Percentiles rank a stretch among this genome's conserved stretches.
phyloP scores from a whole-genome alignment of 352 stramenopile species.

The Phytophthora kernoviae region DNA sequence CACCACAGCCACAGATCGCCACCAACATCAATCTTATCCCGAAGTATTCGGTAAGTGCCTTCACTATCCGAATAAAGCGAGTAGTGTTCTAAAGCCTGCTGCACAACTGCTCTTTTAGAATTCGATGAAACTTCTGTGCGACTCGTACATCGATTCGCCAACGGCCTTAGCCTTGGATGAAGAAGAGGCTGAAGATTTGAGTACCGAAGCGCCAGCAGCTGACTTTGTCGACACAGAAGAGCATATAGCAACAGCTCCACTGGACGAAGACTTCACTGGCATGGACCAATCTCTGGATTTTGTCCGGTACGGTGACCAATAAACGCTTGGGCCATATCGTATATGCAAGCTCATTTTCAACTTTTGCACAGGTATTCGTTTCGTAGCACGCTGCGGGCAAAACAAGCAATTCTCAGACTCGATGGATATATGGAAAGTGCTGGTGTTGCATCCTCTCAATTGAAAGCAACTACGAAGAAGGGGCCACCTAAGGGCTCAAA shows the following conservation, averaged over 20 bases:
- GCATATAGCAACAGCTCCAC: background rate
- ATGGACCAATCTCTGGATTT: slow-evolving; percentile 30
- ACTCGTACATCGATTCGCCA: slow-evolving; percentile 18
- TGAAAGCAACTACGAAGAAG: slow-evolving; percentile 3
- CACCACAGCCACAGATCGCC: slow-evolving; percentile 32
- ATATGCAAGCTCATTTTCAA: background rate
- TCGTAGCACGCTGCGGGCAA: slow-evolving; percentile 33
- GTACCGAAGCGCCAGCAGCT: background rate
- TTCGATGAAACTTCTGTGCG: slow-evolving; percentile 32
- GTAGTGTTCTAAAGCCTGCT: slow-evolving; percentile 1
- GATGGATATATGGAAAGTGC: slow-evolving; percentile 19
- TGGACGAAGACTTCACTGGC: slow-evolving; percentile 1
- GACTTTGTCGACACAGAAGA: background rate
- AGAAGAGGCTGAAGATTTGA: background rate
- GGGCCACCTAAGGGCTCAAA: slow-evolving; percentile 7
- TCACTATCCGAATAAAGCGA: background rate
- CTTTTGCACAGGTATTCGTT: slow-evolving; percentile 36
- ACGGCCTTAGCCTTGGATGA: slow-evolving; percentile 1
- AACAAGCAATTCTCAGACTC: slow-evolving; percentile 15
- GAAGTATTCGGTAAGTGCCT: slow-evolving; percentile 50
- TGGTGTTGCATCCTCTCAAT: background rate
- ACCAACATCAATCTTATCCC: slow-evolving; percentile 69
- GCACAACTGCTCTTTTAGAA: slow-evolving; percentile 25
- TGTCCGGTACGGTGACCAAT: slow-evolving; percentile 25
- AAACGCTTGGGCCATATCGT: background rate